phyloP scores from a whole-genome alignment of 805 yeast species.

The Cephaloascus albidus region DNA sequence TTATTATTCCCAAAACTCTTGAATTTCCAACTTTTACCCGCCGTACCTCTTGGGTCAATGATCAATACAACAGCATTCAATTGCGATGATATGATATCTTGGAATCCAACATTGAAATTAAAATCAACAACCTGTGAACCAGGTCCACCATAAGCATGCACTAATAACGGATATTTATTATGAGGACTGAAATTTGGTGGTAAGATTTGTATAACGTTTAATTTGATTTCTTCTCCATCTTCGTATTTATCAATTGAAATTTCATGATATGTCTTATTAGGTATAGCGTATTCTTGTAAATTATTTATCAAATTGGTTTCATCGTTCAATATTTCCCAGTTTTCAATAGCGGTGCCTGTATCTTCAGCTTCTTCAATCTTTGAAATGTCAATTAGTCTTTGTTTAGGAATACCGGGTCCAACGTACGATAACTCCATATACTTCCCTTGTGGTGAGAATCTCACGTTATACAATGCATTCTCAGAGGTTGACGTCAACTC shows the following conservation, averaged over 20 bases:
- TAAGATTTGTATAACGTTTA: slow-evolving; percentile 51
- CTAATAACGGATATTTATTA: slow-evolving; percentile 52
- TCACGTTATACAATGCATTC: slow-evolving; percentile 39
- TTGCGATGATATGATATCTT: slow-evolving; percentile 47
- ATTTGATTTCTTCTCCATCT: slow-evolving; percentile 16
- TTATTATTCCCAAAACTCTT: slow-evolving; percentile 44
- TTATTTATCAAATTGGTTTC: slow-evolving; percentile 6
- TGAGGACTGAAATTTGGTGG: slow-evolving; percentile 46
- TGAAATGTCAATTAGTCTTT: slow-evolving; percentile 23
- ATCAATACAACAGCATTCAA: slow-evolving; percentile 53
- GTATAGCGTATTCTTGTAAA: slow-evolving; percentile 34
- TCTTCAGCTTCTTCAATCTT: slow-evolving; percentile 1
- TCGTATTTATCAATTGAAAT: slow-evolving; percentile 18
- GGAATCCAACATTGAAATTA: slow-evolving; percentile 40
- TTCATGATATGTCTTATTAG: slow-evolving; percentile 33
- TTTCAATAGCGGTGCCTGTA: slow-evolving; percentile 7
- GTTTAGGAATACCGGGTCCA: slow-evolving; percentile 43
- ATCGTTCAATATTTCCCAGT: slow-evolving; percentile 9
- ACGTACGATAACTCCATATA: slow-evolving; percentile 34
- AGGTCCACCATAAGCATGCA: slow-evolving; percentile 74
- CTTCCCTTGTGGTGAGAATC: slow-evolving; percentile 48
- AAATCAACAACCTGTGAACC: slow-evolving; percentile 55
- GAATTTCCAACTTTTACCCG: slow-evolving; percentile 66
- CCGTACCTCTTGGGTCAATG: slow-evolving; percentile 79
- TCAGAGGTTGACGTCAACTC: slow-evolving; percentile 17